phyloP scores from a whole-genome alignment of 139 green algal genomes.

The Dunaliella sp. region DNA sequence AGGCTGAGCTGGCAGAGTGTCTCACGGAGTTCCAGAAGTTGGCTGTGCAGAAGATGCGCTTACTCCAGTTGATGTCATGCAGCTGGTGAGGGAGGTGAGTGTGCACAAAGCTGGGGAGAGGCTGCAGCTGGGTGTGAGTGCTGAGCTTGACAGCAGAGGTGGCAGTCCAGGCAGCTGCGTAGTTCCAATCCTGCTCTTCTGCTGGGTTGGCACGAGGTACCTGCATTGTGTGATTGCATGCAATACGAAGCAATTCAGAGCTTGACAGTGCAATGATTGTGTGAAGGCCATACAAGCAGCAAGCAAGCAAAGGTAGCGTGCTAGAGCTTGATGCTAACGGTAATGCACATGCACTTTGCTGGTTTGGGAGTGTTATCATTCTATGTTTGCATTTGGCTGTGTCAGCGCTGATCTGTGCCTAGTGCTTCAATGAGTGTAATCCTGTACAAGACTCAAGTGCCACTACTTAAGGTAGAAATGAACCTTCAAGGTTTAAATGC shows the following conservation, averaged over 20 bases:
- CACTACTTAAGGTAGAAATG: no score
- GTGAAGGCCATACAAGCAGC: neutral
- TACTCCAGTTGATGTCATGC: neutral
- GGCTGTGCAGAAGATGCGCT: slow-evolving; percentile 20
- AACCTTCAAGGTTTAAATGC: no score
- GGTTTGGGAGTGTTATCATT: neutral
- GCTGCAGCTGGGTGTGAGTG: neutral
- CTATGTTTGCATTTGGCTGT: no score
- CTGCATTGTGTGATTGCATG: slow-evolving; percentile 8
- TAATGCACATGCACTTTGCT: neutral
- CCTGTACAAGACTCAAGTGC: no score
- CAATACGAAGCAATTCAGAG: neutral
- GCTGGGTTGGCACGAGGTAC: slow-evolving; percentile 1
- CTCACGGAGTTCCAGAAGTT: slow-evolving; percentile 37
- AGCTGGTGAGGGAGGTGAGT: neutral
- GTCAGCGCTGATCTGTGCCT: no score
- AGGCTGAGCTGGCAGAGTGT: neutral
- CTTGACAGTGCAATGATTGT: no score
- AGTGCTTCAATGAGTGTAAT: no score
- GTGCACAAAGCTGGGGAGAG: neutral
- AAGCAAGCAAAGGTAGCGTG: neutral
- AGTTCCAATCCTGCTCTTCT: slow-evolving; percentile 38
- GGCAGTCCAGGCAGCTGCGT: neutral
- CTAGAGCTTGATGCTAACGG: neutral
- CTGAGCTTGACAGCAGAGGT: neutral